phyloP scores from a whole-genome alignment of 768 basidiomycete genomes.

The Trametes cubensis region DNA sequence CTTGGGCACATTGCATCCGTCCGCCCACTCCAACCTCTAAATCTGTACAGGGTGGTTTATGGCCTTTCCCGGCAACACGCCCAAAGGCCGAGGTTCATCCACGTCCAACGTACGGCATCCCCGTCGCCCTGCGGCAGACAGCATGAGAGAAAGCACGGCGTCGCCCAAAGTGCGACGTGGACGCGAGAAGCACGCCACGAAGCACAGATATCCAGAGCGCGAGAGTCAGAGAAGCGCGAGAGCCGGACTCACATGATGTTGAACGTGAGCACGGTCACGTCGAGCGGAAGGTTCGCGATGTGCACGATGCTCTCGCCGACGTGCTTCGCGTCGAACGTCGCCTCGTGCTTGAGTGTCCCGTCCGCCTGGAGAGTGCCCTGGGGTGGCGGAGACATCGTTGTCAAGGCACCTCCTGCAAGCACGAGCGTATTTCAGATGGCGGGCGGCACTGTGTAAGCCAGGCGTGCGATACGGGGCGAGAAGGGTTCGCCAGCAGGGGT shows the following conservation, averaged over 20 bases:
- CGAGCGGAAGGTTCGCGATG: conserved; percentile 66
- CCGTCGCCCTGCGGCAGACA: not conserved
- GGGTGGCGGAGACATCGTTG: conserved; percentile 51
- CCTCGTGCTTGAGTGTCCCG: conserved; percentile 58
- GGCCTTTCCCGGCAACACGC: not conserved
- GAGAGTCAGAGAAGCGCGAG: too few species aligned
- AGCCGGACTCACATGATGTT: conserved; percentile 66
- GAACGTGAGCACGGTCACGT: conserved; percentile 70
- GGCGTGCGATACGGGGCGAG: not conserved
- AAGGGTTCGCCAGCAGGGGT: not conserved
- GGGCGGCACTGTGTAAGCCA: not conserved
- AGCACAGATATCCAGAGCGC: too few species aligned
- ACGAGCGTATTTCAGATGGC: not conserved
- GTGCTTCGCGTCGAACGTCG: conserved; percentile 69
- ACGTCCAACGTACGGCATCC: conserved; percentile 3
- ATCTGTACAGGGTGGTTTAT: not conserved
- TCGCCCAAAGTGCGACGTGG: not conserved
- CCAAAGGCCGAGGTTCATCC: not conserved
- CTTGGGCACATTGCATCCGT: not conserved
- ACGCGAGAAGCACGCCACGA: too few species aligned
- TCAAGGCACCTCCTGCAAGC: conserved; percentile 66
- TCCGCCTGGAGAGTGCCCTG: conserved; percentile 69
- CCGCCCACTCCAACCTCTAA: too few species aligned
- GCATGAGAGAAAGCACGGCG: not conserved
- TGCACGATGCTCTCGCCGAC: conserved; percentile 74